phyloP scores from a whole-genome alignment of 768 basidiomycete species.

The Leucogyrophana mollusca region DNA sequence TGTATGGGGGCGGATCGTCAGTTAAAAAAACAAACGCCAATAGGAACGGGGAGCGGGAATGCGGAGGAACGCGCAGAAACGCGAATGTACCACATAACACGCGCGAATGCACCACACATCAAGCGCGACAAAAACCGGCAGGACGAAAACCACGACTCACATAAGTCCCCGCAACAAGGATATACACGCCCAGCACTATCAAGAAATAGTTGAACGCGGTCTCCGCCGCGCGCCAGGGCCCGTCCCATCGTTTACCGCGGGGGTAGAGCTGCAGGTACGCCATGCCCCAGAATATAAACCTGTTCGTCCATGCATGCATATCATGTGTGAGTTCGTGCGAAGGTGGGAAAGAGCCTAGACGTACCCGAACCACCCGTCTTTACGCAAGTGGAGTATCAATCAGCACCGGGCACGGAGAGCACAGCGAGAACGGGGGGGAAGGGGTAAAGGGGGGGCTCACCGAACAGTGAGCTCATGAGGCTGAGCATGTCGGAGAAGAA shows the following conservation, averaged over 20 bases:
- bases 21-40: constrained; percentile 4
- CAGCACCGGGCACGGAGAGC: no score
- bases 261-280: constrained; percentile 41
- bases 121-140: constrained; percentile 1
- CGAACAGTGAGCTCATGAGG: constrained; percentile 43
- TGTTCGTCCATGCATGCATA: no score
- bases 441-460: constrained; percentile 23
- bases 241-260: constrained; percentile 33
- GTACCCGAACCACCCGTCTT: constrained; percentile 34
- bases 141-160: constrained; percentile 21
- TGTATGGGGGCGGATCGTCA: constrained; percentile 22
- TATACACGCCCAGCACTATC: constrained; percentile 36
- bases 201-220: constrained; percentile 38
- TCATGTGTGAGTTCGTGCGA: not conserved
- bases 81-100: not conserved
- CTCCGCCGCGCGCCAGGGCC: constrained; percentile 27
- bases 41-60: no score
- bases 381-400: not conserved
- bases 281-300: constrained; percentile 45
- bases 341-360: not conserved
- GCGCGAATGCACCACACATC: no score
- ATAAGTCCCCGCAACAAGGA: constrained; percentile 39
- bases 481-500: constrained; percentile 41
- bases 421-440: no score
- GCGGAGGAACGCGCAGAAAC: not conserved